phyloP scores from a whole-genome alignment of 176 grass and related monocot genomes.

The Cenchrus americanus region DNA sequence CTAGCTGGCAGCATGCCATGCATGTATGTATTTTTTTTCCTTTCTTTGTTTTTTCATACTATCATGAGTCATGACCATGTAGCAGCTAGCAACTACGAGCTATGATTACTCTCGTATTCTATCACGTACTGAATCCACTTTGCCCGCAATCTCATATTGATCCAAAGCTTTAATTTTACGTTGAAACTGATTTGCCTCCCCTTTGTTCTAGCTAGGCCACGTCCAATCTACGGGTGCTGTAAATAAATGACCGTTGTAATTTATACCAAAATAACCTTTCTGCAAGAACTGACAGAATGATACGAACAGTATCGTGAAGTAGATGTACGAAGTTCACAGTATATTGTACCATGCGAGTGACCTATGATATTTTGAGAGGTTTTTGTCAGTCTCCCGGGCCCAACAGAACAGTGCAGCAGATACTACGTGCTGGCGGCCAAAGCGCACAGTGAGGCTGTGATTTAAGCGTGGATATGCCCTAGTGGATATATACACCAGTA shows the following conservation, averaged over 20 bases:
- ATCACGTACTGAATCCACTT: conserved; percentile 9
- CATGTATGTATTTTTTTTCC: background rate
- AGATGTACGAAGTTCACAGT: background rate
- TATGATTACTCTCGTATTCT: conserved; percentile 23
- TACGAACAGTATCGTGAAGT: background rate
- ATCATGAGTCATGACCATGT: conserved; percentile 37
- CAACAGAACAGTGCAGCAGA: background rate
- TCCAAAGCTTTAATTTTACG: background rate
- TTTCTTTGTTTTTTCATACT: background rate
- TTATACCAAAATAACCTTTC: background rate
- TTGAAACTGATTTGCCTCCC: too few relatives aligned
- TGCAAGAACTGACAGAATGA: background rate
- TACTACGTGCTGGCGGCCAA: background rate
- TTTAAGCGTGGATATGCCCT: background rate
- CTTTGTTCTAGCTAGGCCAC: too few relatives aligned
- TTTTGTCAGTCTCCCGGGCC: background rate
- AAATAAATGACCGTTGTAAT: background rate
- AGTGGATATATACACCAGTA: background rate
- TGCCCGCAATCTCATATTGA: background rate
- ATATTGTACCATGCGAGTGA: background rate
- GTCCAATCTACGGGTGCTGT: too few relatives aligned
- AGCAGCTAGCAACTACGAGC: background rate
- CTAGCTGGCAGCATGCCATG: background rate
- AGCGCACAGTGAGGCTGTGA: background rate
- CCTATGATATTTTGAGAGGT: background rate